A percentile compares a stretch with the other conserved stretches of the same genome.
Evolutionary conservation across 2,329 filamentous ascomycete genomes (phyloP).

Genomic region (Fusarium nodosum): DNA sequence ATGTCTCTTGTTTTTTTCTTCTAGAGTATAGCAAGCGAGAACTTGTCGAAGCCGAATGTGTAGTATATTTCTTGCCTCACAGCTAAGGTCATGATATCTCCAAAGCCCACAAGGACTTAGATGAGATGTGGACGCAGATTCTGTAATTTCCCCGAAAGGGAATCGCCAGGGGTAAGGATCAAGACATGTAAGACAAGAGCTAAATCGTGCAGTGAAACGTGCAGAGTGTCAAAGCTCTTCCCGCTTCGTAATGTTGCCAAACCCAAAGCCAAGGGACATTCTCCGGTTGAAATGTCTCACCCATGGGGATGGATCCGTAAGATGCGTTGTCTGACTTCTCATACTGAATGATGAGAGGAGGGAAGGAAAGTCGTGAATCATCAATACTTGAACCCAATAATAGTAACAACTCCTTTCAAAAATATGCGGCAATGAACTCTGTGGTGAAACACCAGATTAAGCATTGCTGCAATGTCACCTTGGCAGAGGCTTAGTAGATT

Average conservation of each 20-base stretch:
- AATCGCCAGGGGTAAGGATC: slow-evolving; percentile 14
- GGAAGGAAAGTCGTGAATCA: background rate
- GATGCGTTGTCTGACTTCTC: slow-evolving; percentile 5
- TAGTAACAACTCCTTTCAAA: slow-evolving; percentile 23
- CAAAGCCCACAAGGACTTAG: slow-evolving; percentile 7
- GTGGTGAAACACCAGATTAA: slow-evolving; percentile 45
- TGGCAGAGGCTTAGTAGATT: slow-evolving; percentile 43
- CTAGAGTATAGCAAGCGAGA: background rate
- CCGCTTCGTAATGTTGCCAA: slow-evolving; percentile 9
- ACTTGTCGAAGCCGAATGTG: slow-evolving; percentile 9
- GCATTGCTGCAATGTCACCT: slow-evolving; percentile 48
- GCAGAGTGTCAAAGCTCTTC: slow-evolving; percentile 24
- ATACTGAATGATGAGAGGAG: background rate
- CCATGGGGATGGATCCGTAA: background rate
- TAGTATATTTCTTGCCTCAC: background rate
- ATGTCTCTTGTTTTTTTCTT: background rate
- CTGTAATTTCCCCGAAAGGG: slow-evolving; percentile 19
- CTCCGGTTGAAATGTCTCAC: slow-evolving; percentile 2
- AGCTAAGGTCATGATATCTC: background rate
- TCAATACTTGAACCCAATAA: background rate
- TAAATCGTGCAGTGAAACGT: slow-evolving; percentile 28
- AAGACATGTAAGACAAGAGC: slow-evolving; percentile 9
- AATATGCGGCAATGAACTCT: slow-evolving; percentile 27
- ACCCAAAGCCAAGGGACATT: slow-evolving; percentile 4
- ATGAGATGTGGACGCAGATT: slow-evolving; percentile 8